Conservation (phyloP, 352 stramenopile species). For the Phytophthora parvispora region DNA sequence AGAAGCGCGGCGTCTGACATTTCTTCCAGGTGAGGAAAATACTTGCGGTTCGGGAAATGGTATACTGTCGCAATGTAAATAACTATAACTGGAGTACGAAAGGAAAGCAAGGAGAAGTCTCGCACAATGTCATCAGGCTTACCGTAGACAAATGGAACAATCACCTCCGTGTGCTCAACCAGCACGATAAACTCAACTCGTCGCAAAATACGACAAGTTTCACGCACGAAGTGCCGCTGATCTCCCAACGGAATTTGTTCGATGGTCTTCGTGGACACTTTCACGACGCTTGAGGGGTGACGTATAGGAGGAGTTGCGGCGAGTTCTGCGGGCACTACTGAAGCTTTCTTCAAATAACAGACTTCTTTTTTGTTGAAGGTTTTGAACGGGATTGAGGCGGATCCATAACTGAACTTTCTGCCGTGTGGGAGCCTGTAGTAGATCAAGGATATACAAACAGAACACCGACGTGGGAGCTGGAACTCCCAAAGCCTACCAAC, state of each 20-base stretch:
- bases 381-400: background rate
- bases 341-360: background rate
- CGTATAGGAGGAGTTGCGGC: background rate
- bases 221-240: background rate
- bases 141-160: background rate
- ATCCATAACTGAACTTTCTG: background rate
- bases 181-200: background rate
- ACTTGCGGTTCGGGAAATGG: background rate
- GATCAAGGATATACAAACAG: too few relatives aligned
- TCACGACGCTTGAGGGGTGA: background rate
- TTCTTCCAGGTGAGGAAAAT: background rate
- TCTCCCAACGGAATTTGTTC: background rate
- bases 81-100: background rate
- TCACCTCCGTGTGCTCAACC: background rate
- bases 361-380: background rate
- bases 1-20: background rate
- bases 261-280: background rate
- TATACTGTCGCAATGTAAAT: background rate
- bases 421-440: too few relatives aligned
- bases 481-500: too few relatives aligned
- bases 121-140: background rate
- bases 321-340: background rate
- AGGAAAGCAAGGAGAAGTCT: background rate
- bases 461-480: too few relatives aligned
- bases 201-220: background rate